These are phyloP conservation scores for Suillus cothurnatus DNA, from an alignment of 768 basidiomycete genomes.

Conservation along the genomic window DNA sequence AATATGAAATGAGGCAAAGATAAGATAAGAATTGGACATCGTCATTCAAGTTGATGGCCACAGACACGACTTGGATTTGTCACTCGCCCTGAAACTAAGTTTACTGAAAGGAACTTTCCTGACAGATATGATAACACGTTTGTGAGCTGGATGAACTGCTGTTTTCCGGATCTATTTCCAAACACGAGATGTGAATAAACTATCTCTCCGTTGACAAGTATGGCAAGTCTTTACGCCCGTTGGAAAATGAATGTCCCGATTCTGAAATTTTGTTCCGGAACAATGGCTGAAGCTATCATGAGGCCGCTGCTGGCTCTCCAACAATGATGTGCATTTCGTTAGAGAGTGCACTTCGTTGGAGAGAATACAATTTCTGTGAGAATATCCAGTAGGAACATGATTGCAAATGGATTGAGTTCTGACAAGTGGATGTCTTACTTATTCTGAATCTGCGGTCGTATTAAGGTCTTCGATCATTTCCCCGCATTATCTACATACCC, in stretches of 20 bases:
- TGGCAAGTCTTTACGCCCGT: neutral
- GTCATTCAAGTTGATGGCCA: no score
- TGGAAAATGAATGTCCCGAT: neutral
- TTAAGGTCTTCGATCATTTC: neutral
- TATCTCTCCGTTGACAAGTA: neutral
- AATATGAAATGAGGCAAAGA: neutral
- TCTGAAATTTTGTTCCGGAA: neutral
- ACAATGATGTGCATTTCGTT: neutral
- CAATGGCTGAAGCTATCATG: neutral
- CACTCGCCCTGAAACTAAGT: neutral
- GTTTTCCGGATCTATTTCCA: neutral
- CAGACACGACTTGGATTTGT: no score
- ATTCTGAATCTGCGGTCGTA: slow-evolving; percentile 1
- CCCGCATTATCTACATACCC: slow-evolving; percentile 4
- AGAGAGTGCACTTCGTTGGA: no score
- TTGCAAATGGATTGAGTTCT: neutral
- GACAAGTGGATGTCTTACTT: neutral
- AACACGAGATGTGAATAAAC: neutral
- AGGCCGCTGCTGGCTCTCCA: neutral
- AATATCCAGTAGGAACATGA: neutral
- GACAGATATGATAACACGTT: neutral
- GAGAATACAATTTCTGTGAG: neutral
- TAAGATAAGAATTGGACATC: neutral
- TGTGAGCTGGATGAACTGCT: neutral
- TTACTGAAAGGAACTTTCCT: neutral